A percentile compares a stretch with the other conserved stretches of the same genome.
phyloP scores from a whole-genome alignment of 371 early-diverging fungal genomes.

The Enterospora canceri region DNA sequence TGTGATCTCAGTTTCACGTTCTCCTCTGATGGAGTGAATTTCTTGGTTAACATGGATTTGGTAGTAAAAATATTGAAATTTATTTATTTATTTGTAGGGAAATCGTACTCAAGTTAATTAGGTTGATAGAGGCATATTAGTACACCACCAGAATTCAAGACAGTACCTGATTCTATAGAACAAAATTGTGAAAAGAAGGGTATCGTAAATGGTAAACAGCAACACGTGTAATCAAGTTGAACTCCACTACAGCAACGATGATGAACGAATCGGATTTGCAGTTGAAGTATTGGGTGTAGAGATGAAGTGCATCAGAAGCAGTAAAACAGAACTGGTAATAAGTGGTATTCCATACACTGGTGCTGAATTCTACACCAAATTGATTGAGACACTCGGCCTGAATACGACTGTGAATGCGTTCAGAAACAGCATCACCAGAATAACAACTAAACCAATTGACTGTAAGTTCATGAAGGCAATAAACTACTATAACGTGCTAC shows the following conservation, averaged over 20 bases:
- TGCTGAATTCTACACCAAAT: not conserved
- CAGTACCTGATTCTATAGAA: too few relatives aligned
- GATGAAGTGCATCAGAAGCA: too few relatives aligned
- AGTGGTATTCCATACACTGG: not conserved
- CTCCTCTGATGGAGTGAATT: slow-evolving; percentile 12
- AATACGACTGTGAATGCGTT: slow-evolving; percentile 8
- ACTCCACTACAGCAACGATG: too few relatives aligned
- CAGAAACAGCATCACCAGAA: slow-evolving; percentile 1
- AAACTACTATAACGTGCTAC: not conserved
- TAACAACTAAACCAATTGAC: not conserved
- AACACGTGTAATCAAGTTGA: too few relatives aligned
- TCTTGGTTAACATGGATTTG: slow-evolving; percentile 4
- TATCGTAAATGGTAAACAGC: too few relatives aligned
- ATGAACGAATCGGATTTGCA: too few relatives aligned
- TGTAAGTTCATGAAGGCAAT: not conserved
- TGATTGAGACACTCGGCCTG: not conserved
- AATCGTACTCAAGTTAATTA: not conserved
- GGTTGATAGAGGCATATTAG: too few relatives aligned
- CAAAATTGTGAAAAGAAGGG: too few relatives aligned
- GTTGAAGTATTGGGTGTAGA: too few relatives aligned
- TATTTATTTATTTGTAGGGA: not conserved
- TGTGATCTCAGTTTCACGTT: not conserved
- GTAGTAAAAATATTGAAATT: not conserved
- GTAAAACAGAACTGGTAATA: not conserved
- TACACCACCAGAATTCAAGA: too few relatives aligned